A percentile compares a stretch with the other conserved stretches of the same genome.
Conservation (phyloP, 2,329 filamentous ascomycete species). For the Magnaporthiopsis poae region DNA sequence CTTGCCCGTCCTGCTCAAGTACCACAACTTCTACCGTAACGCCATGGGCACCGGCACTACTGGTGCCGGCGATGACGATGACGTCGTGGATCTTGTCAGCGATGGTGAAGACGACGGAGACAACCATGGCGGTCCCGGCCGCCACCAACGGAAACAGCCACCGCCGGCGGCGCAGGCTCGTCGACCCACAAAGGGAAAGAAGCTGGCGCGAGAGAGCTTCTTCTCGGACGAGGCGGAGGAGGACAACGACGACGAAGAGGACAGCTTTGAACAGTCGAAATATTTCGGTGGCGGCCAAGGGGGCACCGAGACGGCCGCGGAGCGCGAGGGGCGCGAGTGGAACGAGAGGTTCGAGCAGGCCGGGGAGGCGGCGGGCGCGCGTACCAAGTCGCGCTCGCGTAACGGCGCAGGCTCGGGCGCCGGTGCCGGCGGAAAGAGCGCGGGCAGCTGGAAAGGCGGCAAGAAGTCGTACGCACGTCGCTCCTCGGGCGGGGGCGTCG, state of each 20-base stretch:
- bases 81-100: slow-evolving; percentile 48
- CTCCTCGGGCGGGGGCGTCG: slow-evolving; percentile 12
- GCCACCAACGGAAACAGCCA: neutral
- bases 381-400: slow-evolving; percentile 13
- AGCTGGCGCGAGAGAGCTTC: slow-evolving; percentile 40
- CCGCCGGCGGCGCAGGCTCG: neutral
- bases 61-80: slow-evolving; percentile 19
- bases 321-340: slow-evolving; percentile 20
- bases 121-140: slow-evolving; percentile 23
- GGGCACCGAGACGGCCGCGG: slow-evolving; percentile 6
- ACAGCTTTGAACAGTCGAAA: slow-evolving; percentile 31
- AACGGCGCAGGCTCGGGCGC: slow-evolving; percentile 16
- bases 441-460: slow-evolving; percentile 14
- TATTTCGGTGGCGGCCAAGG: slow-evolving; percentile 30
- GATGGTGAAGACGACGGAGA: slow-evolving; percentile 28
- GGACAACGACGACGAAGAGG: slow-evolving; percentile 18
- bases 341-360: slow-evolving; percentile 19
- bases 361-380: slow-evolving; percentile 8
- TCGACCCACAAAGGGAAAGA: slow-evolving; percentile 5
- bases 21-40: slow-evolving; percentile 36
- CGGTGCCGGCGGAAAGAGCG: slow-evolving; percentile 14
- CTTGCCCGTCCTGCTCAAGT: slow-evolving; percentile 44
- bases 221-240: slow-evolving; percentile 31
- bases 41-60: slow-evolving; percentile 34
- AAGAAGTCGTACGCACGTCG: slow-evolving; percentile 12